Evolutionary conservation across 306 rosid species (phyloP).

Genomic region (Quercus agrifolia): DNA sequence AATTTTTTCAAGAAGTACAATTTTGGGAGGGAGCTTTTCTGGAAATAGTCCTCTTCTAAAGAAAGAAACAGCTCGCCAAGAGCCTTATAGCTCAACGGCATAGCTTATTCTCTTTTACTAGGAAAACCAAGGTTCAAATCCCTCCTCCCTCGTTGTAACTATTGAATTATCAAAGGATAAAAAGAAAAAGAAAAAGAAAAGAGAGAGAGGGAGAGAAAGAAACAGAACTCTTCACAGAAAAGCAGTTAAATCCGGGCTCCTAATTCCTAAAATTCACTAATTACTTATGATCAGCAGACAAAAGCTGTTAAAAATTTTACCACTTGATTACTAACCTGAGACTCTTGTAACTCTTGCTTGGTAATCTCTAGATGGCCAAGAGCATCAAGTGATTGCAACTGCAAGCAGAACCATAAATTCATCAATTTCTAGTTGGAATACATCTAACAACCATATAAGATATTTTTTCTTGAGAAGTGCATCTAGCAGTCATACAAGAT

Average conservation of each 20-base stretch:
- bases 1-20: not conserved
- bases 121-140: no score
- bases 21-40: not conserved
- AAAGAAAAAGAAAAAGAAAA: no score
- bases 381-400: constrained; percentile 74
- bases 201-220: not conserved
- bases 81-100: no score
- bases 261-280: not conserved
- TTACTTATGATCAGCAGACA: not conserved
- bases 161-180: no score
- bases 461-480: no score
- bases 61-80: not conserved
- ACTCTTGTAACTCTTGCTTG: constrained; percentile 46
- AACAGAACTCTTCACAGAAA: not conserved
- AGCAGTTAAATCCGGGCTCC: not conserved
- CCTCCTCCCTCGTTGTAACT: no score
- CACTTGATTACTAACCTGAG: constrained; percentile 41
- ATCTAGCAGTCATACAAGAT: not conserved
- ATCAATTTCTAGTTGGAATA: constrained; percentile 6
- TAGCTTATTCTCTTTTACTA: no score
- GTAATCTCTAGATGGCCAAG: constrained; percentile 60
- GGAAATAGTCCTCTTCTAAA: not conserved
- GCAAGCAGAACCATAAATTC: constrained; percentile 22
- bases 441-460: not conserved
- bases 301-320: constrained; percentile 1